These are phyloP conservation scores for Terana coerulea DNA, from an alignment of 768 basidiomycete genomes.

Conservation along the genomic window DNA sequence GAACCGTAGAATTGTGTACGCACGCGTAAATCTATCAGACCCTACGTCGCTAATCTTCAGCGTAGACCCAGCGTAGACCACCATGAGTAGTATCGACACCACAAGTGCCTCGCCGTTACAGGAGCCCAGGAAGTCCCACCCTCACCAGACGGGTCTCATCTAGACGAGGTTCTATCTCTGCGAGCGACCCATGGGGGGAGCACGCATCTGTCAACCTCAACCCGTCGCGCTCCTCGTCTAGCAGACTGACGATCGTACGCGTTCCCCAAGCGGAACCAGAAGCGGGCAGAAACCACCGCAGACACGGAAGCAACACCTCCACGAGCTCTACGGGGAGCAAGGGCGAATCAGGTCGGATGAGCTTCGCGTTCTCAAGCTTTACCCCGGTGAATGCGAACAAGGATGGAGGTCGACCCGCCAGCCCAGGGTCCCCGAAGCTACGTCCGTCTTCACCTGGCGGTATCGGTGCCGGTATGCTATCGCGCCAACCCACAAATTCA, in stretches of 20 bases:
- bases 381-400: constrained; percentile 26
- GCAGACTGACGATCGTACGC: constrained; percentile 72
- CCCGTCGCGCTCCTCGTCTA: constrained; percentile 52
- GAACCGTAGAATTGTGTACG: too few species aligned
- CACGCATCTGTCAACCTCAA: constrained; percentile 51
- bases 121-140: constrained; percentile 17
- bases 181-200: constrained; percentile 63
- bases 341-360: constrained; percentile 37
- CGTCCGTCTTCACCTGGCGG: constrained; percentile 38
- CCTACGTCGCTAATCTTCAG: too few species aligned
- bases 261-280: constrained; percentile 37
- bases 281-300: constrained; percentile 29
- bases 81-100: too few species aligned
- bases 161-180: constrained; percentile 66
- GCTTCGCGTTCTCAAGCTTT: constrained; percentile 70
- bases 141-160: constrained; percentile 39
- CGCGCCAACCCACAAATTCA: constrained; percentile 42
- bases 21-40: too few species aligned
- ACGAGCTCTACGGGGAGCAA: constrained; percentile 25
- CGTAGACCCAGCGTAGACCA: too few species aligned
- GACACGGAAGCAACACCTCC: constrained; percentile 29
- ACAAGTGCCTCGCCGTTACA: too few species aligned
- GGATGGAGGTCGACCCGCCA: constrained; percentile 26
- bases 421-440: constrained; percentile 33
- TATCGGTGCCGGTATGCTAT: constrained; percentile 15